Conservation (phyloP, 257 asterid genomes). For the Ajuga chamaepitys region DNA sequence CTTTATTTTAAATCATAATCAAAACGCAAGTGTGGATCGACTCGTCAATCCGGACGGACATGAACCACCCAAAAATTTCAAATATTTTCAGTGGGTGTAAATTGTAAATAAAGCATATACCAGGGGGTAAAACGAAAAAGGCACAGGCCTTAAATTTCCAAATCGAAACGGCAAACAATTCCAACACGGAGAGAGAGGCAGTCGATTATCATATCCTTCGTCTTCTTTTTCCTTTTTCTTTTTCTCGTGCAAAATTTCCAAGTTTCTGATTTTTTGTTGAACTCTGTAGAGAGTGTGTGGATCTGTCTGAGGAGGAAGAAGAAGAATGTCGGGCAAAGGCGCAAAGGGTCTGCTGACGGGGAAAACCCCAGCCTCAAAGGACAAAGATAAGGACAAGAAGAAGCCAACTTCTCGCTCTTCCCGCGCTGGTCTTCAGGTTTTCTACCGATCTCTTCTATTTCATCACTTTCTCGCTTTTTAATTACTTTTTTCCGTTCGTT, state of each 20-base stretch:
- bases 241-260: neutral
- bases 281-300: conserved; percentile 2
- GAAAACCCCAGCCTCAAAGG: conserved; percentile 41
- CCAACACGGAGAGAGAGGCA: neutral
- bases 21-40: too few relatives aligned
- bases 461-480: too few relatives aligned
- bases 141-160: neutral
- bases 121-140: neutral
- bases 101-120: neutral
- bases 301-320: neutral
- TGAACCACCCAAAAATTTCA: too few relatives aligned
- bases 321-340: conserved; percentile 39
- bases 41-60: too few relatives aligned
- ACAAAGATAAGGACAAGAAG: conserved; percentile 49
- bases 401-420: conserved; percentile 42
- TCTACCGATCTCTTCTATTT: neutral
- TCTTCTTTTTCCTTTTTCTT: neutral
- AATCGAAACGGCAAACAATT: neutral
- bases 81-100: neutral
- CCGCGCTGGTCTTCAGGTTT: conserved; percentile 45
- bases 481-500: neutral
- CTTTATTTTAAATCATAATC: too few relatives aligned
- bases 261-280: neutral
- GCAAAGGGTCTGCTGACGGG: conserved; percentile 42
- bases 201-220: conserved; percentile 6